Base-by-base conservation (phyloP, 805 yeast species). In the Saccharomyces paradoxus region DNA sequence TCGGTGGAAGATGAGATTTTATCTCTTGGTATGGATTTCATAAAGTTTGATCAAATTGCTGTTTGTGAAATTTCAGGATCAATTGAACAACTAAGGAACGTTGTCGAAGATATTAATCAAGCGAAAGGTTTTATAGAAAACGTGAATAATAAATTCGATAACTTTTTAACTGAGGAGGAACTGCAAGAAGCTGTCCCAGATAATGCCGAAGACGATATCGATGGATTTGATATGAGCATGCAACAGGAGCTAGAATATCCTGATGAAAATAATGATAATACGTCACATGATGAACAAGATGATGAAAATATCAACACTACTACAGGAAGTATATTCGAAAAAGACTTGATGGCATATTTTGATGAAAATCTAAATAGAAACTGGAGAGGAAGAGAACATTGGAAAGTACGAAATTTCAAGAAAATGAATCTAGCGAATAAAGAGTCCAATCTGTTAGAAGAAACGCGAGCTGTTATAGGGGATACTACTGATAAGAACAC, bases 361-460 rank as follows among this genome's bases (percentile, higher is more conserved):
- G 96, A 90, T 66, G 83, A 82, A 52, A 77, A 82, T 22, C 75
- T 89, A 70, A 80, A 77, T 55, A 68, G 68, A 49, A 86, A 82
- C 66, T 91, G 97, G 97, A 80, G 95, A 29, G 97, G 97, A 8
- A 87, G 92, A 13, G 92, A 88, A 59, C 95, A 89, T 70, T 92
- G 97, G 97, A 87, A 86, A 69, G 86, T 92, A 10, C 74, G 79
- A 46, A 79, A 81, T 13, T 68, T 85, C 50, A 84, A 81, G 62
- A 76, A 76, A 59, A 58, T 51, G 48, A 27, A 48, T 53, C 48
- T 48, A 7, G 28, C 47, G 17, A 53, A 59, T 41, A 30, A 47
- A n/a, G 27, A 46, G 14, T 49, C 27, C 17, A 26, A 41, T 3
- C 21, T 8, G 17, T 8, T 37, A 17, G 24, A 24, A 17, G 12